phyloP scores from a whole-genome alignment of 2,329 filamentous ascomycete genomes.

The Fusarium concolor region DNA sequence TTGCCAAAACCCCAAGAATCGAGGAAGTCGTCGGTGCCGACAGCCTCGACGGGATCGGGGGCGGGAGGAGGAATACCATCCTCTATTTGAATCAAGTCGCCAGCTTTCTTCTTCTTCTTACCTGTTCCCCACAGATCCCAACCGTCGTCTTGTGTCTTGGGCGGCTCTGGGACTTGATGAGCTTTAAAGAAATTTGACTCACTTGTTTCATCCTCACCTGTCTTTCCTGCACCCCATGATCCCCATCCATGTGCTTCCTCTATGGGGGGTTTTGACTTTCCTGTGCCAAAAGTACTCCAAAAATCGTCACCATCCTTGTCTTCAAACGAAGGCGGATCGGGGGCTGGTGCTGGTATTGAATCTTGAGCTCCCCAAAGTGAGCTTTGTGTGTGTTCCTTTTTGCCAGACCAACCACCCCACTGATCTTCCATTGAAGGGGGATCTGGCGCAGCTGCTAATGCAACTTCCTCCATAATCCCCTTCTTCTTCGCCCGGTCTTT shows the following conservation, averaged over 20 bases:
- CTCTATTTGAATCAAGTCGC: conserved; percentile 54
- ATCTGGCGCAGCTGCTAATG: conserved; percentile 37
- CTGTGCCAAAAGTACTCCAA: conserved; percentile 42
- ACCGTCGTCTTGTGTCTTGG: conserved; percentile 36
- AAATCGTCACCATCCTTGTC: conserved; percentile 43
- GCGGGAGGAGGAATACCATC: conserved; percentile 47
- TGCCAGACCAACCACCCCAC: conserved; percentile 47
- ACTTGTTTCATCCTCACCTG: conserved; percentile 42
- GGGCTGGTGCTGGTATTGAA: conserved; percentile 33
- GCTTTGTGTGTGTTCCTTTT: conserved; percentile 49
- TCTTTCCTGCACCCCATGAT: conserved; percentile 38
- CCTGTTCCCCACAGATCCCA: conserved; percentile 47
- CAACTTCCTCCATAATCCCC: conserved; percentile 43
- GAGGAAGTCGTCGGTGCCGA: conserved; percentile 64
- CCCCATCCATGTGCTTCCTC: conserved; percentile 43
- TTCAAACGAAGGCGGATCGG: conserved; percentile 37
- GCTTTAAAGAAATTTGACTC: conserved; percentile 24
- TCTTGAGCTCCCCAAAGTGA: conserved; percentile 42
- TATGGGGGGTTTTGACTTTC: conserved; percentile 39
- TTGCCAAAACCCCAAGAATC: conserved; percentile 67
- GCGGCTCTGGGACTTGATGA: conserved; percentile 25
- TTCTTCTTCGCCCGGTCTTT: conserved; percentile 51
- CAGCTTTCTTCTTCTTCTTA: conserved; percentile 53
- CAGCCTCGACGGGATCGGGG: conserved; percentile 48
- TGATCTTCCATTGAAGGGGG: conserved; percentile 42